Conservation (phyloP, 2,329 filamentous ascomycete genomes). For the Phyllosticta capitalensis region DNA sequence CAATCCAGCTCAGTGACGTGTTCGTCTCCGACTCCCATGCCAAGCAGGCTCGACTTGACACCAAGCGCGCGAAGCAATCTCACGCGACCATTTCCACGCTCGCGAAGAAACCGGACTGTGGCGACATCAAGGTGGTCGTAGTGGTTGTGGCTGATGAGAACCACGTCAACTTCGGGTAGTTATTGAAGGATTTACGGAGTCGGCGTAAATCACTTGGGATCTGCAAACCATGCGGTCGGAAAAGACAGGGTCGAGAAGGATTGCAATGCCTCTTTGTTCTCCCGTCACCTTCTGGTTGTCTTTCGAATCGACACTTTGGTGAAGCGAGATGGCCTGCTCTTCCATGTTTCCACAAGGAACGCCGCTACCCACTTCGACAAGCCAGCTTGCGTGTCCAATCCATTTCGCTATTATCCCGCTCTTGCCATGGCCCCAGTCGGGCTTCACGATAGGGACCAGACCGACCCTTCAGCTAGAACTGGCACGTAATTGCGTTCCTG, state of each 20-base stretch:
- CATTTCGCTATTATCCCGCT: conserved; percentile 36
- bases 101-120: conserved; percentile 28
- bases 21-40: conserved; percentile 26
- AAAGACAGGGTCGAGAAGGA: conserved; percentile 47
- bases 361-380: conserved; percentile 31
- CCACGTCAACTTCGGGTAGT: conserved; percentile 42
- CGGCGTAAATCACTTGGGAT: conserved; percentile 44
- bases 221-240: conserved; percentile 37
- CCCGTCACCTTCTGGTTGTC: not conserved
- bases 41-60: conserved; percentile 28
- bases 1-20: conserved; percentile 41
- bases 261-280: conserved; percentile 29
- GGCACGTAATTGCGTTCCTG: conserved; percentile 37
- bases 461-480: conserved; percentile 33
- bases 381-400: conserved; percentile 43
- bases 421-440: conserved; percentile 23
- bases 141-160: conserved; percentile 48
- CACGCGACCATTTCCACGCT: conserved; percentile 23
- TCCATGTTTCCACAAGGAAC: not conserved
- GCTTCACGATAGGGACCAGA: conserved; percentile 34
- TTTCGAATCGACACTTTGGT: not conserved
- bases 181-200: conserved; percentile 41
- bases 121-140: conserved; percentile 46
- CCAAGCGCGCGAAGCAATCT: conserved; percentile 36
- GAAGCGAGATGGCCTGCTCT: no score